Evolutionary conservation across 495 filamentous ascomycete genomes (phyloP), one percentile per base, ranked within the genome.

Genomic region (Aspergillus diversus): DNA sequence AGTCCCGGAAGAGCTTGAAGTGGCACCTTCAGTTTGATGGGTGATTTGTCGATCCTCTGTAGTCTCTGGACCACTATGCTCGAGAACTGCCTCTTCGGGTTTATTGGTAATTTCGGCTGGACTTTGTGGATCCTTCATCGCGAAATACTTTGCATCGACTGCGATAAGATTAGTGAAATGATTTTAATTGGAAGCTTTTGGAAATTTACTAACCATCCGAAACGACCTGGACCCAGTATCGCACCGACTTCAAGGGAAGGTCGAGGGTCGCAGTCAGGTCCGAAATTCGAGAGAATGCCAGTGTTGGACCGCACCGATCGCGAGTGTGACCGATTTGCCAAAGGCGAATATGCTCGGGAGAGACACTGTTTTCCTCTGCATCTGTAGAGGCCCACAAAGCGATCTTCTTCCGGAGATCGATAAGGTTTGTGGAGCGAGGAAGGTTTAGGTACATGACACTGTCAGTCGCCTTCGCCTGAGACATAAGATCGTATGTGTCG

Each of bases 401-500:
- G 53, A 82, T 74, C 66, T 72, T 78, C 69, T 77, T 77, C 37
- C 80, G 77, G 7, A 82, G 77, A 7, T 81, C 80, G 4, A 69
- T 72, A 11, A 80, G 55, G 48, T 71, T 75, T 8, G 75, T 73
- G 2, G 73, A 69, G 17, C 74, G 68, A 11, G 80, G 77, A 35
- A 82, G 49, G n/a, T 63, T 74, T 61, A 81, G 68, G 37, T 78
- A 77, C 73, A 79, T 75, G 52, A 80, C 77, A 39, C 64, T 63
- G 39, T 78, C 75, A 16, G 66, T 53, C 1, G 72, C 59, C 60
- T 78, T 78, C 5, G 79, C 73, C n/a, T 74, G 71, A 6, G 77
- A 71, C 79, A 81, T 80, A 33, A 81, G 72, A 51, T 81, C 77
- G 51, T 80, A 80, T 6, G 77, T 73, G 39, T 81, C 75, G 43